phyloP scores from a whole-genome alignment of 257 asterid species.

The Nicotiana paniculata region DNA sequence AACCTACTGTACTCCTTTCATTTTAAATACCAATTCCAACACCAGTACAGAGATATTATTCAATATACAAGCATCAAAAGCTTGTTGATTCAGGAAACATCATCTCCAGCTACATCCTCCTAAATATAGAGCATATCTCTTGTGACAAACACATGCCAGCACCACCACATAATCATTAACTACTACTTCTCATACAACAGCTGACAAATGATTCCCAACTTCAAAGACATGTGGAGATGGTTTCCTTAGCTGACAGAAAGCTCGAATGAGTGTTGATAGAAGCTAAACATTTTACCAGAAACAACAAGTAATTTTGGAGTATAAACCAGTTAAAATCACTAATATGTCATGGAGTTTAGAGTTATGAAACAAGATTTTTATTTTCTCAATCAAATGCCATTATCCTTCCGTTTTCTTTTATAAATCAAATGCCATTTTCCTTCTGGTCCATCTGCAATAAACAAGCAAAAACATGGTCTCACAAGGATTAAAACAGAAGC shows the following conservation, averaged over 20 bases:
- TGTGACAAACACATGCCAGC: background rate
- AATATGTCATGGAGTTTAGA: background rate
- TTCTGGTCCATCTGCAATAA: conserved; percentile 2
- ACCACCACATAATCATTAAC: conserved; percentile 1
- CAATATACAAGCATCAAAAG: conserved; percentile 10
- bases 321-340: background rate
- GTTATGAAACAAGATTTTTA: background rate
- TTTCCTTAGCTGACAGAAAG: conserved; percentile 1
- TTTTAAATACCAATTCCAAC: conserved; percentile 46
- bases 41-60: conserved; percentile 6
- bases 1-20: conserved; percentile 36
- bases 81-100: conserved; percentile 8
- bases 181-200: background rate
- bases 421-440: background rate
- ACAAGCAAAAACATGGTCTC: background rate
- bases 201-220: conserved; percentile 5
- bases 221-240: background rate
- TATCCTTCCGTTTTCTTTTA: background rate
- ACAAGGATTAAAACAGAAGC: background rate
- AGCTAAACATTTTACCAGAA: background rate
- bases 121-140: background rate
- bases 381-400: background rate
- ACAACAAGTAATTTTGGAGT: background rate
- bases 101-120: conserved; percentile 6
- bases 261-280: background rate